Percentiles rank a stretch among this genome's conserved stretches.
Evolutionary conservation across 345 rosid genomes (phyloP).

Genomic region (Citrus inodora): DNA sequence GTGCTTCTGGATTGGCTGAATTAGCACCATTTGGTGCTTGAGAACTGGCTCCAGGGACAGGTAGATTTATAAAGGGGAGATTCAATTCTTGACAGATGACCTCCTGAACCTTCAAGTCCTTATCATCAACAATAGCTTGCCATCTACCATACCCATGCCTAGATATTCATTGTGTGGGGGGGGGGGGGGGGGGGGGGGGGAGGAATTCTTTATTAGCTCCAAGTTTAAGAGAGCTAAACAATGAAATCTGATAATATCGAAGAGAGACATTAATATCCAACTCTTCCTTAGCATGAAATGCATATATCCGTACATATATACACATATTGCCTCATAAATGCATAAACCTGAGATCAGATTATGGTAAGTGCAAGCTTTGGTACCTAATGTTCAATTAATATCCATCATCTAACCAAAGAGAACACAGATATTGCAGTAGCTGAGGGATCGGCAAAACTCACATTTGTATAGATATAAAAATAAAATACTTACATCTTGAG

Average conservation of each 20-base stretch:
- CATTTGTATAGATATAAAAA: not conserved
- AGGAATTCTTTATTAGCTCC: not conserved
- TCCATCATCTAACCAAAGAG: not conserved
- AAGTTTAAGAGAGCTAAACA: not conserved
- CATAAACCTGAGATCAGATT: not conserved
- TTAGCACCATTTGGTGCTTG: slow-evolving; percentile 67
- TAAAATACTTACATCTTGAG: not conserved
- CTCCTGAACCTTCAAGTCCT: slow-evolving; percentile 81
- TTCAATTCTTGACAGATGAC: slow-evolving; percentile 85
- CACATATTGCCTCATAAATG: not conserved
- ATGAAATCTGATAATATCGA: not conserved
- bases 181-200: too few relatives aligned
- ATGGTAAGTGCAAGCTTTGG: not conserved
- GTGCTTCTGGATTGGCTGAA: slow-evolving; percentile 43
- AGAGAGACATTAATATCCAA: not conserved
- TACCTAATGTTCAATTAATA: not conserved
- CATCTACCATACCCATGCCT: slow-evolving; percentile 99
- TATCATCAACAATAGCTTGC: slow-evolving; percentile 99
- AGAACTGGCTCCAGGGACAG: slow-evolving; percentile 56
- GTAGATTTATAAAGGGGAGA: slow-evolving; percentile 67
- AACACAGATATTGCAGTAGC: not conserved
- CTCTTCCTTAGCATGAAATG: not conserved
- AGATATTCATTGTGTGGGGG: not conserved
- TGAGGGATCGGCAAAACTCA: not conserved
- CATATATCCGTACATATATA: not conserved